These are phyloP conservation scores for Tulasnella calospora DNA, from an alignment of 768 basidiomycete species.

Conservation along the genomic window DNA sequence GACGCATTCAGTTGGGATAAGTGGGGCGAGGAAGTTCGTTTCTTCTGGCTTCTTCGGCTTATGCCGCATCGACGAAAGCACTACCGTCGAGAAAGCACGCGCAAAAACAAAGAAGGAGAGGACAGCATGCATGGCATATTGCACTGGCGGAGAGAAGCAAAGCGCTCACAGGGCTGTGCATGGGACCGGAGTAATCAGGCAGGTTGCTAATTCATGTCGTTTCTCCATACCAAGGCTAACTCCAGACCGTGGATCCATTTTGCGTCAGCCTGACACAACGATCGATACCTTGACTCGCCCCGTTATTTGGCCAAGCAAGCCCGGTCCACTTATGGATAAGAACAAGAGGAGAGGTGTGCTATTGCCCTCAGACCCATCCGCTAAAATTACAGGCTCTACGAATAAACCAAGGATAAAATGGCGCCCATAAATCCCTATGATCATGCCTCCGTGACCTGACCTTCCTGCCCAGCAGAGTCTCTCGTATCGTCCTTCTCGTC, in stretches of 20 bases:
- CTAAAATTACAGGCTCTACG: neutral
- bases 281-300: neutral
- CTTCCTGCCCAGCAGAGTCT: neutral
- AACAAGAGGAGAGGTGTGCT: neutral
- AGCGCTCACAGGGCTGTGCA: neutral
- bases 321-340: neutral
- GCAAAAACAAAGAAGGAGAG: neutral
- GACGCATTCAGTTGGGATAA: neutral
- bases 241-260: neutral
- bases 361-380: neutral
- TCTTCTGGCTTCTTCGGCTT: neutral
- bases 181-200: neutral
- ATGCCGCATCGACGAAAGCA: constrained; percentile 41
- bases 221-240: neutral
- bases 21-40: neutral
- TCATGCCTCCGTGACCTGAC: neutral
- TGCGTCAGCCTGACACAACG: neutral
- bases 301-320: neutral
- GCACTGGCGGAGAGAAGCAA: neutral
- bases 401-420: neutral
- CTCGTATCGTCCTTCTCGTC: constrained; percentile 40
- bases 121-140: neutral
- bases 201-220: neutral
- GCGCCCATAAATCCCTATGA: neutral
- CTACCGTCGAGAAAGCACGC: neutral